A percentile compares a stretch with the other conserved stretches of the same genome.
These are phyloP conservation scores for Lignosus rhinocerotis DNA, from an alignment of 1,284 basidiomycete species.

Conservation along the genomic window DNA sequence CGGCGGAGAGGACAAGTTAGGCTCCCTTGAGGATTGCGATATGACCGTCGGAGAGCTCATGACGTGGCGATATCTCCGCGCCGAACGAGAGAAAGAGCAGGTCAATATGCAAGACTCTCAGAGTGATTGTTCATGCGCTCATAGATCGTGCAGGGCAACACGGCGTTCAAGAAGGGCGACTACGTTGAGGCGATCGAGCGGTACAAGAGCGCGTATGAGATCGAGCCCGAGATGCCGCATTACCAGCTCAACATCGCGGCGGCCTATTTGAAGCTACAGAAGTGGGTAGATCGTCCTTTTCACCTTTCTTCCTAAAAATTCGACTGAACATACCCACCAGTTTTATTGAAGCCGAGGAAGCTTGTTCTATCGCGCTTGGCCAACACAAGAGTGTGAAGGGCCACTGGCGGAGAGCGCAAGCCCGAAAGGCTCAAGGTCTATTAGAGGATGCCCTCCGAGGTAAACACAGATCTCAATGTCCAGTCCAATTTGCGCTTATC, in stretches of 20 bases:
- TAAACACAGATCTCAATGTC: conserved; percentile 22
- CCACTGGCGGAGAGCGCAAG: conserved; percentile 63
- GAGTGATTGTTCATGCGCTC: background rate
- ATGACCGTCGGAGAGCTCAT: conserved; percentile 70
- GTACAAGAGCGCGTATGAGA: conserved; percentile 57
- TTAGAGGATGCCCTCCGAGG: conserved; percentile 65
- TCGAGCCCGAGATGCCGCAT: conserved; percentile 69
- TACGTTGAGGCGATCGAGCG: conserved; percentile 53
- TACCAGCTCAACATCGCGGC: conserved; percentile 74
- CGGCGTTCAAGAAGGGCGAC: conserved; percentile 60
- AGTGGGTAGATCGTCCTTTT: conserved; percentile 43
- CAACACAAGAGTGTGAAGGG: conserved; percentile 69
- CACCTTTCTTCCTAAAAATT: background rate
- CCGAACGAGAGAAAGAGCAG: conserved; percentile 67
- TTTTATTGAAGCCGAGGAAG: conserved; percentile 68
- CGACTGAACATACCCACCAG: conserved; percentile 34
- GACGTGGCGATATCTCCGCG: conserved; percentile 67
- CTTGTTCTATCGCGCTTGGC: conserved; percentile 58
- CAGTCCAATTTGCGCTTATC: background rate
- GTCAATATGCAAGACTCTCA: conserved; percentile 36
- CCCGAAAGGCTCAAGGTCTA: conserved; percentile 56
- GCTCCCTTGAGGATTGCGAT: conserved; percentile 42
- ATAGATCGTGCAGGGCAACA: conserved; percentile 51
- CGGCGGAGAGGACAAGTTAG: conserved; percentile 33
- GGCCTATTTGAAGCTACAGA: conserved; percentile 62